Percentiles rank a stretch among this genome's conserved stretches.
Conservation (phyloP, 1,284 basidiomycete species). For the Moniliophthora roreri region DNA sequence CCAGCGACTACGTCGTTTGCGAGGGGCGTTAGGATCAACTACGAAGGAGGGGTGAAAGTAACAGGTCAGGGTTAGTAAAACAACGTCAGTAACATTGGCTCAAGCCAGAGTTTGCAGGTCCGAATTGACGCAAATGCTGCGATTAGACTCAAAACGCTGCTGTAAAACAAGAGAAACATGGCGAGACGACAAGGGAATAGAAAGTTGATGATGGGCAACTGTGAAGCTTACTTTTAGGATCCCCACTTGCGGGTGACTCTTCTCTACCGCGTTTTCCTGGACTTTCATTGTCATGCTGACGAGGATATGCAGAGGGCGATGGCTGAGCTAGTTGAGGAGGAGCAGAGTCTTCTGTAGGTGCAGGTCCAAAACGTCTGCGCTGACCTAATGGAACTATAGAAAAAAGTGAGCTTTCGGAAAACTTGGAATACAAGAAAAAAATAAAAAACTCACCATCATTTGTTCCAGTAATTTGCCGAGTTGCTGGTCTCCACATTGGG, state of each 20-base stretch:
- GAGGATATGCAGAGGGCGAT: conserved; percentile 80
- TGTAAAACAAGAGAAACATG: conserved; percentile 21
- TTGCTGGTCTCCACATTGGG: conserved; percentile 86
- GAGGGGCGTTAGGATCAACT: conserved; percentile 80
- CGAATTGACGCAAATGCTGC: conserved; percentile 25
- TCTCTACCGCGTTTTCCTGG: conserved; percentile 58
- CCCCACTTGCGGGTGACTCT: conserved; percentile 51
- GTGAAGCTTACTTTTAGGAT: conserved; percentile 55
- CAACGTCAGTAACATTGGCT: conserved; percentile 45
- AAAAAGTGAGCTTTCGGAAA: conserved; percentile 22
- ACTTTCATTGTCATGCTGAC: conserved; percentile 56
- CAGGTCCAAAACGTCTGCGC: conserved; percentile 86
- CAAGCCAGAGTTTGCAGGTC: conserved; percentile 30
- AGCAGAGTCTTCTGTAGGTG: conserved; percentile 69
- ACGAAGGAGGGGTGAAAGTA: conserved; percentile 35
- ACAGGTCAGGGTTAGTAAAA: conserved; percentile 56
- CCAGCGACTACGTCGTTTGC: conserved; percentile 95
- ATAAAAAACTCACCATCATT: conserved; percentile 60
- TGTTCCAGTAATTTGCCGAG: conserved; percentile 80
- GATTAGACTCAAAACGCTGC: conserved; percentile 20
- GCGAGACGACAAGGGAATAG: conserved; percentile 23
- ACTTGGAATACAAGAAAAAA: conserved; percentile 10
- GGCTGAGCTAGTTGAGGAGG: conserved; percentile 84
- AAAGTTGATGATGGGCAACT: conserved; percentile 28
- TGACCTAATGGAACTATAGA: conserved; percentile 76